Evolutionary conservation across 2,329 filamentous ascomycete genomes (phyloP), one percentile per base, ranked within the genome.

Genomic region (Aspergillus sergii): DNA sequence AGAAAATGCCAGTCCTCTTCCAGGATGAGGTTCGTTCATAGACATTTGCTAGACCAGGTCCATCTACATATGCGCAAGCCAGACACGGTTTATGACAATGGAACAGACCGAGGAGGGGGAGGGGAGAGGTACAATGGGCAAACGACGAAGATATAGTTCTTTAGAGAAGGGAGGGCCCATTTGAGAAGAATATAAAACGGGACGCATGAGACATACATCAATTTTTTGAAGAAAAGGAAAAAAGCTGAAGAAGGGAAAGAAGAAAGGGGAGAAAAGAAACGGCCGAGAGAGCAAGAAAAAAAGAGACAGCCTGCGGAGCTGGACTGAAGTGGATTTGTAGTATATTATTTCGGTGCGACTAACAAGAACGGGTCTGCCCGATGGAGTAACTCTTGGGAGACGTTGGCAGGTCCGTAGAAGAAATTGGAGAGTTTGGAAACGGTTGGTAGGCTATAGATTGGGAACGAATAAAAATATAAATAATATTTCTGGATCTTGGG

Each of bases 1-100:
- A 60, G 70, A 66, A 50, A 66, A 66, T 59, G 72, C 72, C 66
- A 75, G 67, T 68, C 72, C 73, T 69, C 71, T 67, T 67, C 71
- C 71, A 65, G 70, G 58, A 66, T 70, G 71, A 67, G 69, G 64
- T 65, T 77, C 73, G 64, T 77, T 74, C 67, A 73, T 66, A 69
- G 72, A 74, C 73, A 78, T 78, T 66, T 71, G 71, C 70, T 74
- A 74, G 64, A 66, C 64, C 66, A 69, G 58, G 66, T 63, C 72
- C 74, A 75, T 75, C 66, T 67, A 71, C 69, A 63, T 39, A 32
- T 19, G 64, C 68, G 58, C 32, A 59, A 57, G 43, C 61, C 55
- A 66, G 54, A 23, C 39, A 66, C 67, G 53, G 61, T 54, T 71
- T 69, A 72, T 70, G 70, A 65, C 71, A 70, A 32, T 60, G 58